Base-by-base conservation (phyloP, 192 early-diverging fungal species). In the Coemansia sp. region DNA sequence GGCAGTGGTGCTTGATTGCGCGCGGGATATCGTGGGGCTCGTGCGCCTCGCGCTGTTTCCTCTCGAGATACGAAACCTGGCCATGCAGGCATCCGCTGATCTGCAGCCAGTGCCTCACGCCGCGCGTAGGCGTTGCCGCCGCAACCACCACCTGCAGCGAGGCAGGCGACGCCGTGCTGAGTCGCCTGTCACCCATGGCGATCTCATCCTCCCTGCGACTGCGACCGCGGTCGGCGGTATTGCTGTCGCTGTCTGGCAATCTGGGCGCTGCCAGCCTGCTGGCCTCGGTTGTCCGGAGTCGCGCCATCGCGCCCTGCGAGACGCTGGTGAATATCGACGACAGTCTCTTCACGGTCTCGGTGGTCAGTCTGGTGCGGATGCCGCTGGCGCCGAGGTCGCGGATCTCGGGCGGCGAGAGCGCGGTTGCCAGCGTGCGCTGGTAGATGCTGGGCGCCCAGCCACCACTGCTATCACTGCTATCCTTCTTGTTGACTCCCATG, bases 91-190 rank as follows among this genome's bases (percentile, higher is more conserved):
- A 77, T 15, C 74, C 74, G 41, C 42, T 65, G n/a, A 36, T 37
- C 13, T 57, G 60, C 69, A 77, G 70, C 74, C 74, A 76, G 11
- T 45, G 26, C 13, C 70, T 58, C 61, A 64, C 26, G 5, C 36
- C 37, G 13, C 64, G 64, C 15, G 68, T 76, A 13, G 61, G 69
- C 45, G 78, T 81, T 12, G 78, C 78, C 10, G 78, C 74, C 0
- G 67, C 26, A 22, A 63, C 69, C 3, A 70, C 51, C 16, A 81
- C 48, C 56, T 76, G 73, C 45, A 79, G 21, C 46, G 72, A 56
- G 36, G 41, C 47, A n/a, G 36, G 48, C 9, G 62, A 62, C n/a
- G 68, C 68, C 12, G 57, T 40, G 37, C 8, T 15, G 10, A 54
- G 51, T 12, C 7, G 9, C 6, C 21, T 10, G 10, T 54, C 51